Conservation (phyloP, 768 basidiomycete species). For the Agaricus subrufescens region DNA sequence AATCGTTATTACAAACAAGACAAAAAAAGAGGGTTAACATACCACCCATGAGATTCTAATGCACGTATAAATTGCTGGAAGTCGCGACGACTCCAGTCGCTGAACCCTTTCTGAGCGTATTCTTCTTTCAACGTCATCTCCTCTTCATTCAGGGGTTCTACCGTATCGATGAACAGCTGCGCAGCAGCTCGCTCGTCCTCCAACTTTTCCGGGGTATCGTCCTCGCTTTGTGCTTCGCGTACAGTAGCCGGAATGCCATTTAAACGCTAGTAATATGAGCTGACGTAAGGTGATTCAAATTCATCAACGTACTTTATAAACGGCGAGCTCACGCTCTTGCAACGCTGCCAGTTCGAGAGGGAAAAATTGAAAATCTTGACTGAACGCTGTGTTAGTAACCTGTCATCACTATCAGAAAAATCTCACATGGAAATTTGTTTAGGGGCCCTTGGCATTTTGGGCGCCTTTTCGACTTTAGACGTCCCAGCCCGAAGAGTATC, state of each 20-base stretch:
- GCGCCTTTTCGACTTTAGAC: slow-evolving; percentile 73
- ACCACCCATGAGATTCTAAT: slow-evolving; percentile 70
- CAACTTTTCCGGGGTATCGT: slow-evolving; percentile 78
- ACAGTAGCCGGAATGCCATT: slow-evolving; percentile 63
- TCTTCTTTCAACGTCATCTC: slow-evolving; percentile 80
- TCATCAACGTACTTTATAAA: slow-evolving; percentile 54
- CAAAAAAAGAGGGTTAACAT: slow-evolving; percentile 16
- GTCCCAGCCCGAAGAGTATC: slow-evolving; percentile 80
- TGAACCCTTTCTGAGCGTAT: slow-evolving; percentile 74
- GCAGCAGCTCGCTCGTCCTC: slow-evolving; percentile 77
- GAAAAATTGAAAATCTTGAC: slow-evolving; percentile 97
- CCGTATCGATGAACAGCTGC: slow-evolving; percentile 89
- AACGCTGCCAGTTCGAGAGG: slow-evolving; percentile 72
- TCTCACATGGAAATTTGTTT: slow-evolving; percentile 83
- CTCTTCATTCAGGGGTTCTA: slow-evolving; percentile 87
- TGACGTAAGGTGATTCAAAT: not conserved
- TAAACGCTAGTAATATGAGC: slow-evolving; percentile 37
- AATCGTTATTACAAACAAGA: not conserved
- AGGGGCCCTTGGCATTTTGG: slow-evolving; percentile 80
- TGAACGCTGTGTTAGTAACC: slow-evolving; percentile 22
- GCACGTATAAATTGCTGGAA: slow-evolving; percentile 89
- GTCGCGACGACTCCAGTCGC: slow-evolving; percentile 88
- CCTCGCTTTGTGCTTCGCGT: slow-evolving; percentile 62
- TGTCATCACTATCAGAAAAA: not conserved
- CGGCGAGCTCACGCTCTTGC: slow-evolving; percentile 84